These are phyloP conservation scores for Cyberlindnera mycetangii DNA, from an alignment of 805 yeast genomes.

Conservation along the genomic window DNA sequence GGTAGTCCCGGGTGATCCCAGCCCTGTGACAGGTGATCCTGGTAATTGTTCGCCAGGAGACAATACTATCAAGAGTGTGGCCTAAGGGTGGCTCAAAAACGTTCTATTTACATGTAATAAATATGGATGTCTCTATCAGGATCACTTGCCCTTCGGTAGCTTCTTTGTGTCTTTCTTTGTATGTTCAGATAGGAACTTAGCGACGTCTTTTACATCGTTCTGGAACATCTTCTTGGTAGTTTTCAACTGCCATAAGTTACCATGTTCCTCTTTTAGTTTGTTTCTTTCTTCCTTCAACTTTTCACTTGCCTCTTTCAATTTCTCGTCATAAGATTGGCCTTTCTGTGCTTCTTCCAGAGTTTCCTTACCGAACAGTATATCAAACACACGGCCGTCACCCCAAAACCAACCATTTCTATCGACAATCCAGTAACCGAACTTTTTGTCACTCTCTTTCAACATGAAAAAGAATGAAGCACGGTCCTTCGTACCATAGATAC, in stretches of 20 bases:
- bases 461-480: slow-evolving; percentile 71
- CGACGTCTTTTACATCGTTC: slow-evolving; percentile 22
- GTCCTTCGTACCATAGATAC: slow-evolving; percentile 82
- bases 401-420: slow-evolving; percentile 88
- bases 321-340: slow-evolving; percentile 24
- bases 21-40: no score
- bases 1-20: no score
- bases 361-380: slow-evolving; percentile 77
- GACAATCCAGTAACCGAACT: slow-evolving; percentile 60
- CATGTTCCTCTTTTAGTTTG: slow-evolving; percentile 22
- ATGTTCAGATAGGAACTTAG: slow-evolving; percentile 14
- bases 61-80: not conserved
- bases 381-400: slow-evolving; percentile 89
- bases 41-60: not conserved
- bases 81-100: not conserved
- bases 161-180: slow-evolving; percentile 4
- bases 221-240: slow-evolving; percentile 19
- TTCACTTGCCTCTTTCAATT: slow-evolving; percentile 23
- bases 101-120: no score
- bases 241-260: slow-evolving; percentile 25
- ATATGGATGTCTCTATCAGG: no score
- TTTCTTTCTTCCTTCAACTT: slow-evolving; percentile 19
- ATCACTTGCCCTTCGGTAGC: slow-evolving; percentile 2
- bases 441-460: slow-evolving; percentile 53
- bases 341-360: slow-evolving; percentile 68